Base-by-base conservation (phyloP, 2,329 filamentous ascomycete genomes). In the Alternaria triticimaculans region DNA sequence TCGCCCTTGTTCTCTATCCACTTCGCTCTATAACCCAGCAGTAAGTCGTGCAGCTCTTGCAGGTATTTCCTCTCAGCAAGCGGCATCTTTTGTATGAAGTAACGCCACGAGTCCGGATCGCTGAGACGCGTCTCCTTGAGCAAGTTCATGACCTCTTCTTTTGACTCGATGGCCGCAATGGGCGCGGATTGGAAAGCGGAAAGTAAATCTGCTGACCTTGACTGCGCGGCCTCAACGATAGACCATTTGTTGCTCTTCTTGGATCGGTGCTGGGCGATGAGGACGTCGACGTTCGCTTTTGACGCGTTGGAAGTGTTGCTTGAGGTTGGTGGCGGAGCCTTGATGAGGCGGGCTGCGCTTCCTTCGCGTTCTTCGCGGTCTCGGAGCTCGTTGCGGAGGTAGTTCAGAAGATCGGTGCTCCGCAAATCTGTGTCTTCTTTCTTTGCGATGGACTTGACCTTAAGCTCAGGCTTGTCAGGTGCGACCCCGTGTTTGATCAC, bases 241-340 rank as follows among this genome's bases (percentile, higher is more conserved):
- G 90, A 90, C 75, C 90, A 89, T 57, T 95, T 89, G 80, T 97
- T 97, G 67, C 91, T 92, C 83, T 97, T 98, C 81, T 97, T 97
- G 79, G 90, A 93, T 72, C 90, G 89, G 54, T 93, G 94, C 61
- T 92, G 90, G 1, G 92, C 89, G 6, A 94, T 87, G 5, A 97
- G 86, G n/a, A 98, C 90, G 64, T 92, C 90, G 49, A 98, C 94
- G 60, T 95, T 91, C 70, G 73, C 69, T 55, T 83, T 79, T n/a
- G 70, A n/a, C n/a, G 60, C 45, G 41, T 62, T 63, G 56, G 65
- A 15, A 15, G 54, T 64, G 66, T 54, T 58, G 55, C 54, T 49
- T 10, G 67, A 76, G 2, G 77, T 71, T 4, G 74, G 55, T 50
- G 60, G 65, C 46, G 66, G 44, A 4, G 69, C 65, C 60, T 72